Percentiles rank a stretch among this genome's conserved stretches.
These are phyloP conservation scores for Rutstroemia sp. DNA, from an alignment of 2,329 filamentous ascomycete genomes.

Conservation along the genomic window DNA sequence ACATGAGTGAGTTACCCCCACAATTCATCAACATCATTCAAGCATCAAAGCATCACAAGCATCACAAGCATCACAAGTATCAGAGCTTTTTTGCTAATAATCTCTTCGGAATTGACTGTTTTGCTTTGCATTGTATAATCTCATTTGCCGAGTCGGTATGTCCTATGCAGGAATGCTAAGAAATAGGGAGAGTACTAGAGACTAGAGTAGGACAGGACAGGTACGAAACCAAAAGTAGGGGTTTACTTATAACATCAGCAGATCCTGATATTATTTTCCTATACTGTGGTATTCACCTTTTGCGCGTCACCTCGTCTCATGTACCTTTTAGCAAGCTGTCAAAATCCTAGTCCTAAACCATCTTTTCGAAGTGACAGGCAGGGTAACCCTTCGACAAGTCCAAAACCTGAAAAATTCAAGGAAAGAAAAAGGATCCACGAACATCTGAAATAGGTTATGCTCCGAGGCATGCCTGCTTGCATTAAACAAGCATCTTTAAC, in stretches of 20 bases:
- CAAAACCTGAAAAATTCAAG: conserved; percentile 17
- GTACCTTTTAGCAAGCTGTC: conserved; percentile 23
- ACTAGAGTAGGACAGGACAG: not conserved
- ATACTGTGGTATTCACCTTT: conserved; percentile 15
- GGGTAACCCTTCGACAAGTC: conserved; percentile 17
- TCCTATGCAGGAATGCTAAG: not conserved
- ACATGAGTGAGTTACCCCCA: not conserved
- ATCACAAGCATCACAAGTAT: not conserved
- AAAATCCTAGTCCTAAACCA: conserved; percentile 26
- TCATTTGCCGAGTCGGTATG: not conserved
- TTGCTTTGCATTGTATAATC: too few relatives aligned
- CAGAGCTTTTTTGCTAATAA: too few relatives aligned
- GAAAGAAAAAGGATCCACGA: conserved; percentile 14
- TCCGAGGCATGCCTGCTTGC: conserved; percentile 24
- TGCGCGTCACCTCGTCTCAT: conserved; percentile 30
- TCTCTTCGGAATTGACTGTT: too few relatives aligned
- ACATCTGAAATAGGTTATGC: conserved; percentile 26
- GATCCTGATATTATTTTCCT: conserved; percentile 15
- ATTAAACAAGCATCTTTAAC: conserved; percentile 24
- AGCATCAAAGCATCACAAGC: not conserved
- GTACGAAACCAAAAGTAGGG: conserved; percentile 1
- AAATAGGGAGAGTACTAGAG: too few relatives aligned
- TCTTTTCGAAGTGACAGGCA: conserved; percentile 23
- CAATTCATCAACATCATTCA: not conserved
- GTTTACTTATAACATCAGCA: conserved; percentile 10